Base-by-base conservation (phyloP, 768 basidiomycete genomes). In the Suillus subaureus region DNA sequence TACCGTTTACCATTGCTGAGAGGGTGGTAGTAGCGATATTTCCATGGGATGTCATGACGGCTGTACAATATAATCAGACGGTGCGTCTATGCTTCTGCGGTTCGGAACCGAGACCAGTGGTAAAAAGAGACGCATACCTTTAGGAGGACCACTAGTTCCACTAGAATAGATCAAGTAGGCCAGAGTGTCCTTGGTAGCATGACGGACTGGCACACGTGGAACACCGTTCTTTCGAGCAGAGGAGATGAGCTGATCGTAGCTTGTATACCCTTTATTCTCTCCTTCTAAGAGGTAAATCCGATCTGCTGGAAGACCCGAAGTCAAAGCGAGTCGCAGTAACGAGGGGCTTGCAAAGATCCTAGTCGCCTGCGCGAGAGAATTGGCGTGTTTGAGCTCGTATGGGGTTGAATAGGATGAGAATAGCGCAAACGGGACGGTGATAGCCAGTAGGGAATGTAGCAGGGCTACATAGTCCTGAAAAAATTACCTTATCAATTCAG, bases 121-220 rank as follows among this genome's bases (percentile, higher is more conserved):
- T 0, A 6, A 28, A 58, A 55, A 28, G 26, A 18, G 35, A 57
- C 3, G 61, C 70, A 11, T 21, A 85, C 88, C 87, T 83, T 91
- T 90, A 0, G 89, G 89, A 13, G 85, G 76, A 0, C 89, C 89
- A 66, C 83, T 89, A 0, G 89, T 90, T 23, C 89, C 89, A 70
- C 89, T 90, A 0, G 89, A 91, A 70, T 88, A 89, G 0, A 89
- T 78, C 7, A 90, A 77, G 70, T 90, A 90, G 1, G 87, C 89
- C 6, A 89, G 72, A 0, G 85, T 87, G 66, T 85, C 76, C 63
- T 80, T 80, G 23, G 68, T 76, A 0, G 82, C 87, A 0, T 81
- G 77, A 40, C 77, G 79, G 13, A 84, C 75, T 4, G 75, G 73
- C 0, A 82, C 70, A 3, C 75, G 67, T 5, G 83, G 79, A 4